Conservation (phyloP, 176 grass and related monocot species). For the bread wheat (Triticum aestivum) region DNA sequence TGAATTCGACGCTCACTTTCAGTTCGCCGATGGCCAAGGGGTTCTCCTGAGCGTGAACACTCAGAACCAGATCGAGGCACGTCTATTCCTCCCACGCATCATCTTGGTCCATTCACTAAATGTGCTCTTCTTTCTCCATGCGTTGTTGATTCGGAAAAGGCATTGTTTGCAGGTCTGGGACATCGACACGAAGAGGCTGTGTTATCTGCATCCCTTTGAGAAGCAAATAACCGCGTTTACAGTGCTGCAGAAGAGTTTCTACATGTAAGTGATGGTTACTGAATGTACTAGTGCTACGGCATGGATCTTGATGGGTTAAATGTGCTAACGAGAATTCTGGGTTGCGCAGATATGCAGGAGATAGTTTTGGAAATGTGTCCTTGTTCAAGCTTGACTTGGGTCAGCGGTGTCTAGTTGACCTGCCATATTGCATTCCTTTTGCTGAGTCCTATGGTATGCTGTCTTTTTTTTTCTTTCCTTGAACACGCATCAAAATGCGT, state of each 20-base stretch:
- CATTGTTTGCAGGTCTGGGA: conserved; percentile 61
- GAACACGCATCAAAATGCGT: too few relatives aligned
- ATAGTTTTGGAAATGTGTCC: conserved; percentile 59
- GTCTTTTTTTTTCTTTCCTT: neutral
- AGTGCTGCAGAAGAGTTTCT: conserved; percentile 63
- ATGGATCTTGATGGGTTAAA: neutral
- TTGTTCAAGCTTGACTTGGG: conserved; percentile 70
- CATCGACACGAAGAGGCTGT: conserved; percentile 65
- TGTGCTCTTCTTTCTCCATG: neutral
- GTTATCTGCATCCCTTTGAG: conserved; percentile 48
- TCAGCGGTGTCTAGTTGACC: conserved; percentile 50
- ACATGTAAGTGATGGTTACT: conserved; percentile 47
- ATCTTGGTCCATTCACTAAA: neutral
- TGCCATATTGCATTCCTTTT: conserved; percentile 86
- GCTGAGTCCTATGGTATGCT: conserved; percentile 79
- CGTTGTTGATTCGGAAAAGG: conserved; percentile 21
- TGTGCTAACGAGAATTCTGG: conserved; percentile 12
- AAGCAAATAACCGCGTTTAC: conserved; percentile 63
- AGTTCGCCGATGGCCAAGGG: conserved; percentile 82
- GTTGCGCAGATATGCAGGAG: conserved; percentile 67
- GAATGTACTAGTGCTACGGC: neutral
- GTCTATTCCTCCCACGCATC: conserved; percentile 9
- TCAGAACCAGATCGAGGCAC: conserved; percentile 87
- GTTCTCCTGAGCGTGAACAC: conserved; percentile 72
- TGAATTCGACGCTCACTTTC: conserved; percentile 26